A percentile compares a stretch with the other conserved stretches of the same genome.
These are phyloP conservation scores for Sporothrix humicola DNA, from an alignment of 2,329 filamentous ascomycete species.

Conservation along the genomic window DNA sequence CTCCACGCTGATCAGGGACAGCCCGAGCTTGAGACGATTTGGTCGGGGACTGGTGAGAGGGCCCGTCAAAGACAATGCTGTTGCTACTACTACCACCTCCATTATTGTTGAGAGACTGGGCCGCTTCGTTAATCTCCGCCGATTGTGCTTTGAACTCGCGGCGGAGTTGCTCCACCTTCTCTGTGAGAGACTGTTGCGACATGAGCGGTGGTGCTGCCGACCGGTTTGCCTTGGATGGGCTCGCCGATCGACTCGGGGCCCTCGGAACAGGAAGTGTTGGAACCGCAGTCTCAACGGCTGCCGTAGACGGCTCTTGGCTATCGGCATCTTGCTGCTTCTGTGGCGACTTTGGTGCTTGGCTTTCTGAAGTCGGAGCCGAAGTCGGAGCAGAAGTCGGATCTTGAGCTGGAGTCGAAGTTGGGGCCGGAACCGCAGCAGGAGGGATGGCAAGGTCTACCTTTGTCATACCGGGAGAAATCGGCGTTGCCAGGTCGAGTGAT, in stretches of 20 bases:
- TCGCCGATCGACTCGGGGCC: background rate
- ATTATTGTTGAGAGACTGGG: constrained; percentile 3
- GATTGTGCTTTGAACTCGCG: constrained; percentile 53
- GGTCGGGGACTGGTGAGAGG: background rate
- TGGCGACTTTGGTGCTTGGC: background rate
- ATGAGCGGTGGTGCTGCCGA: background rate
- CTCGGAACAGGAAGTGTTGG: background rate
- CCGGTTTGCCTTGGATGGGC: constrained; percentile 25
- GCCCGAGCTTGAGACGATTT: background rate
- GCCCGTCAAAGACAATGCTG: constrained; percentile 20
- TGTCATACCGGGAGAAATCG: constrained; percentile 22
- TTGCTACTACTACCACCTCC: constrained; percentile 35
- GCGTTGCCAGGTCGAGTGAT: constrained; percentile 56
- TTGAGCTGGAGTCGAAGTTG: background rate
- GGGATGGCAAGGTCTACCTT: background rate
- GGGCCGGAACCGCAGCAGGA: background rate
- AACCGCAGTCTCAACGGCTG: background rate
- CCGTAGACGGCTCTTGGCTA: background rate
- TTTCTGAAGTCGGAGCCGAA: background rate
- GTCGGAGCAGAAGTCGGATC: background rate
- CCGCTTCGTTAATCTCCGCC: constrained; percentile 42
- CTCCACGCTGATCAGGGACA: constrained; percentile 36
- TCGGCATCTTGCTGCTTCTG: background rate
- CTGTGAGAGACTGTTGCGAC: constrained; percentile 45
- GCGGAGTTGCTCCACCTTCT: constrained; percentile 59